A percentile compares a stretch with the other conserved stretches of the same genome.
phyloP scores from a whole-genome alignment of 352 stramenopile genomes.

The Thalassiosira ordinaria region DNA sequence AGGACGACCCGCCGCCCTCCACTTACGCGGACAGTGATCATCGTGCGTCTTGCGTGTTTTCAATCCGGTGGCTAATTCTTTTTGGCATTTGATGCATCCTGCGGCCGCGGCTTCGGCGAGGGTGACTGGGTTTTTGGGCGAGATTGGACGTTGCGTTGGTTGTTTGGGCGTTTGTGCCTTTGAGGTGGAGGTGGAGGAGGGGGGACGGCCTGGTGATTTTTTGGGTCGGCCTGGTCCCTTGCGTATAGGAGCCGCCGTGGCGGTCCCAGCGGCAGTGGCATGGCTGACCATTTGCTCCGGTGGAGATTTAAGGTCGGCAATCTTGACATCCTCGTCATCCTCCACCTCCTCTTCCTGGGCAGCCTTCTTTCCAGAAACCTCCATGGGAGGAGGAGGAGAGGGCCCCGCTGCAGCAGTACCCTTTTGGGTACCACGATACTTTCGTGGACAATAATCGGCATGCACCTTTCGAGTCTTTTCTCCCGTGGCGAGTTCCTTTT shows the following conservation, averaged over 20 bases:
- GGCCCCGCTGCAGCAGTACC: too few relatives aligned
- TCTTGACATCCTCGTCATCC: not conserved
- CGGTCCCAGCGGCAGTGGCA: not conserved
- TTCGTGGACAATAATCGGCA: constrained; percentile 34
- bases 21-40: constrained; percentile 27
- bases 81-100: too few relatives aligned
- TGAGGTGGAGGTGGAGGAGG: not conserved
- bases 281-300: not conserved
- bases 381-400: too few relatives aligned
- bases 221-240: too few relatives aligned
- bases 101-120: constrained; percentile 22
- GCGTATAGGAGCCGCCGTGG: not conserved
- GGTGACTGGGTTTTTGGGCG: not conserved
- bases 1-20: constrained; percentile 8
- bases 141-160: not conserved
- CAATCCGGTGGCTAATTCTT: constrained; percentile 29
- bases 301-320: not conserved
- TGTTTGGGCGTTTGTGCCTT: not conserved
- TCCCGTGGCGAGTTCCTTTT: constrained; percentile 35
- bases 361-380: too few relatives aligned
- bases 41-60: constrained; percentile 31
- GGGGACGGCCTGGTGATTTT: not conserved
- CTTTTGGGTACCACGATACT: too few relatives aligned
- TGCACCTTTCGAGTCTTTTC: constrained; percentile 32
- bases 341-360: too few relatives aligned